Base-by-base conservation (phyloP, 2,329 filamentous ascomycete species). In the Sphaerulina vaccinii region DNA sequence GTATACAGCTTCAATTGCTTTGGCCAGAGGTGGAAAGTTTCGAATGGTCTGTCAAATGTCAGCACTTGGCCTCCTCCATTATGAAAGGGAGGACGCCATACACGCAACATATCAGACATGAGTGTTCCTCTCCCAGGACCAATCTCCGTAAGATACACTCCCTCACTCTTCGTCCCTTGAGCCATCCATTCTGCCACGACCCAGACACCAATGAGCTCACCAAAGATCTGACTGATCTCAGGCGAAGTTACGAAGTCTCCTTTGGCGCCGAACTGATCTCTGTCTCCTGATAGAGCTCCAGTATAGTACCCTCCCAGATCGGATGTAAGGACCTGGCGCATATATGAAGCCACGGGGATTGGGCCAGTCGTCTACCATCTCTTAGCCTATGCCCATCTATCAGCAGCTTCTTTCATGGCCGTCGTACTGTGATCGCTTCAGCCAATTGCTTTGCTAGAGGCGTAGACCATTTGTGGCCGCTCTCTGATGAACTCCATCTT, bases 181-280 rank as follows among this genome's bases (percentile, higher is more conserved):
- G 87, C 86, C 70, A 97, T 88, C 92, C 93, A 99, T 77, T 99
- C 93, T 36, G 92, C 85, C 45, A 97, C 86, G 56, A 96, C 85
- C 93, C 93, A 99, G 62, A 99, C 82, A 3, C 90, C 93, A 51
- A 97, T 78, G 22, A 99, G 79, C 73, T 99, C 93, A 19, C 93
- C 93, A 72, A 99, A 99, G 10, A 97, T 81, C 68, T 97, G 93
- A 1, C 91, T 96, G 63, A 99, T 97, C 71, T 99, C 93, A 0
- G 93, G 93, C 0, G 91, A 96, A 0, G 93, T 99, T 45, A 97
- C 86, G 67, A 99, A 99, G 71, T 99, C 93, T 21, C 93, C 93
- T 65, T 89, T 88, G 49, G 82, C 76, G n/a, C 93, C 93, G 63
- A 99, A 99, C 58, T 92, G 91, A 66, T 96, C 91, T 40, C 85